These are phyloP conservation scores for Mortierella claussenii DNA, from an alignment of 192 early-diverging fungal species.

Conservation along the genomic window DNA sequence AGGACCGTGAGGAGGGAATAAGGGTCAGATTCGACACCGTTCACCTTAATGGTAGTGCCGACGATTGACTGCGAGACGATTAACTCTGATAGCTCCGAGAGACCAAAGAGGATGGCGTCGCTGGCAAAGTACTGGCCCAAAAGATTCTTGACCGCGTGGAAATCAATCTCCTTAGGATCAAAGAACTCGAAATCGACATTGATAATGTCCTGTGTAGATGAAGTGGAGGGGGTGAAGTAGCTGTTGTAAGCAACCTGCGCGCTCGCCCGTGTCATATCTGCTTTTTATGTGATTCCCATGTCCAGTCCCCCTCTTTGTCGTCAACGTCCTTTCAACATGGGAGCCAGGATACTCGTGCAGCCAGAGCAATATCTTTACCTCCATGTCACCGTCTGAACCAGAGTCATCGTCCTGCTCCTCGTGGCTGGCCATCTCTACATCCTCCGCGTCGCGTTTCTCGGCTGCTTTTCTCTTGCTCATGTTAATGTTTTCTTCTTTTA, in stretches of 20 bases:
- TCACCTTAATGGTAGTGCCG: conserved; percentile 92
- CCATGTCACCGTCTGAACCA: conserved; percentile 47
- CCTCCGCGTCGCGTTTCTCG: conserved; percentile 34
- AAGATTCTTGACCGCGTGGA: conserved; percentile 91
- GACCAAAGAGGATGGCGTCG: conserved; percentile 78
- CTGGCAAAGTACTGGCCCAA: conserved; percentile 81
- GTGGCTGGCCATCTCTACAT: conserved; percentile 47
- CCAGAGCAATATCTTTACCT: conserved; percentile 30
- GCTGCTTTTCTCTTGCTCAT: conserved; percentile 50
- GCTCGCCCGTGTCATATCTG: too few species aligned
- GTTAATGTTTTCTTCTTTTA: too few species aligned
- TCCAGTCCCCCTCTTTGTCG: too few species aligned
- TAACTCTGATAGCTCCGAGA: conserved; percentile 84
- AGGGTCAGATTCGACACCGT: conserved; percentile 81
- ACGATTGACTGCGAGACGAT: conserved; percentile 80
- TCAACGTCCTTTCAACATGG: too few species aligned
- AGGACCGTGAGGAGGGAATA: conserved; percentile 88
- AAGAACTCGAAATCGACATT: conserved; percentile 98
- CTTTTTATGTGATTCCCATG: too few species aligned
- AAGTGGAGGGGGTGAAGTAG: neutral
- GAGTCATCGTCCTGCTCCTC: conserved; percentile 41
- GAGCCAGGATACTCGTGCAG: too few species aligned
- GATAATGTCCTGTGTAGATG: conserved; percentile 63
- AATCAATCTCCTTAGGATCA: conserved; percentile 89
- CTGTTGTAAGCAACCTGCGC: too few species aligned